Conservation (phyloP, 805 yeast genomes). For the Barnettozyma wickerhamii region DNA sequence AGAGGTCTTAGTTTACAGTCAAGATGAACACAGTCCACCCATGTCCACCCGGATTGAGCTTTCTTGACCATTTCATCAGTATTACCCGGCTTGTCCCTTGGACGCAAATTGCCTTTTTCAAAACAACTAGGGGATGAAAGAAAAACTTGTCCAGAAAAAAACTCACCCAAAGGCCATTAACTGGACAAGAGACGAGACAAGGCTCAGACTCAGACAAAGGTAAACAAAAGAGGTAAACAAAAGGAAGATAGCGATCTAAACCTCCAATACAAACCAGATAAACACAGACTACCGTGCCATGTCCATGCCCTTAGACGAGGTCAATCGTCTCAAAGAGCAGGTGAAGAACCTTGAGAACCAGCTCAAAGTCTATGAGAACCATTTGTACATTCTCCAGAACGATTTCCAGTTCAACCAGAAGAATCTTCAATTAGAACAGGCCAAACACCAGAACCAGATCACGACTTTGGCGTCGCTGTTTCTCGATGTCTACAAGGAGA, state of each 20-base stretch:
- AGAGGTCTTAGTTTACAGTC: too few species aligned
- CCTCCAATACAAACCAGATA: neutral
- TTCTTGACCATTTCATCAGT: too few species aligned
- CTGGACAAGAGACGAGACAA: neutral
- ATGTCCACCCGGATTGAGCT: too few species aligned
- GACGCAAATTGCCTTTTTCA: too few species aligned
- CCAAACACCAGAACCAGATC: slow-evolving; percentile 23
- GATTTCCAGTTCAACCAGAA: slow-evolving; percentile 23
- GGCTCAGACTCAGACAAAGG: neutral
- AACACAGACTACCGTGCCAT: too few species aligned
- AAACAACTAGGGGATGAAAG: too few species aligned
- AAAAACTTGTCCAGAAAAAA: neutral
- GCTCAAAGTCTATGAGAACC: slow-evolving; percentile 21
- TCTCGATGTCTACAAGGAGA: slow-evolving; percentile 23
- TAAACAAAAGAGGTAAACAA: neutral
- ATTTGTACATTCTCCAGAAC: slow-evolving; percentile 21
- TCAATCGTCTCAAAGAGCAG: slow-evolving; percentile 22
- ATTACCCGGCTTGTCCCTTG: too few species aligned
- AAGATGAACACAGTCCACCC: too few species aligned
- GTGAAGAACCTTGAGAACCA: slow-evolving; percentile 22
- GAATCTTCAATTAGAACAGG: slow-evolving; percentile 22
- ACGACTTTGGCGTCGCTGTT: slow-evolving; percentile 21
- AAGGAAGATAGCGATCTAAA: neutral
- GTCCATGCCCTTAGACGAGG: slow-evolving; percentile 15
- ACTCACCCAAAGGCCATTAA: too few species aligned